Evolutionary conservation across 495 filamentous ascomycete genomes (phyloP), one percentile per base, ranked within the genome.

Genomic region (Margaritispora aquatica): DNA sequence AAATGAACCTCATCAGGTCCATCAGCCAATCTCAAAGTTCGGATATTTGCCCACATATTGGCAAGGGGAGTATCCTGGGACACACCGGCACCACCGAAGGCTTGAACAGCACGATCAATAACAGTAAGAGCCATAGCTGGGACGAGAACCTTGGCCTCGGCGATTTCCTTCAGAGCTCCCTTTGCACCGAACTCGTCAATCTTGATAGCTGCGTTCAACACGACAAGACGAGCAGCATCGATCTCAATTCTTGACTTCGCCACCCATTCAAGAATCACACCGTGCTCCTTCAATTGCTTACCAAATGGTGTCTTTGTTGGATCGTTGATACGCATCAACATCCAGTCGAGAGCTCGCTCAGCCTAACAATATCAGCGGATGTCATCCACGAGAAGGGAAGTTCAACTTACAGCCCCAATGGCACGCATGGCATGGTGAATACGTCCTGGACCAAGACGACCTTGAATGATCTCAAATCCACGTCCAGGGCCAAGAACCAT

Each of bases 391-490:
- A 10, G 38, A 7, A 23, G 19, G 22, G 11, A 15, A 22, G 7
- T 10, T 7, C 29, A n/a, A 67, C 71, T 65, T 68, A 76, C 74
- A 26, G 88, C 86, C 46, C 92, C 92, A 71, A 96, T 90, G 22
- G 86, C 83, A 60, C 92, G 88, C 91, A 96, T 96, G 54, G 88
- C 88, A 74, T 96, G 92, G 75, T 96, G 92, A 69, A 96, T 96
- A 38, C 92, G 87, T 13, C 92, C 92, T 20, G 92, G 92, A 3
- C 92, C 92, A 26, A 96, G 83, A 47, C 92, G 87, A 31, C 92
- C 92, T 70, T 96, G 92, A 71, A 96, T 96, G 68, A 96, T 96
- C 71, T 96, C 92, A 73, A 96, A 96, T n/a, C 92, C 92, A 49
- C 91, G 84, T 58, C 92, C 90, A 70, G 90, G 88, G 52, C 92